A percentile compares a stretch with the other conserved stretches of the same genome.
Conservation (phyloP, 805 yeast genomes). For the Metschnikowia dekortorum region DNA sequence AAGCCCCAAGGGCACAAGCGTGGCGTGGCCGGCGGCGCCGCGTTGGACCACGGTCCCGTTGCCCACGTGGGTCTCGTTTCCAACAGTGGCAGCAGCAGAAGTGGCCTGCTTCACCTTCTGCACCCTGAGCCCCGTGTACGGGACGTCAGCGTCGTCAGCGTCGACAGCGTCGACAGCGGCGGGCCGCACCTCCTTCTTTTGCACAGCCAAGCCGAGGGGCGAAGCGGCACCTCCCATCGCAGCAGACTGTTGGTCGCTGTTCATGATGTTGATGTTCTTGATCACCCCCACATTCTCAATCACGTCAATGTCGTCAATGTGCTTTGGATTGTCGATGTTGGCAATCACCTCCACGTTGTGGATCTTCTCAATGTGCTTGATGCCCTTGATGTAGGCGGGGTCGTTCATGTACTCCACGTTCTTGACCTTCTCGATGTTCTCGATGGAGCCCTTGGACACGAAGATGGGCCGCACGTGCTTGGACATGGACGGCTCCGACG, state of each 20-base stretch:
- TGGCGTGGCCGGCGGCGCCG: neutral
- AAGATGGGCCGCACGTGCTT: conserved; percentile 1
- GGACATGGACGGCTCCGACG: neutral
- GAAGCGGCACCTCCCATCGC: neutral
- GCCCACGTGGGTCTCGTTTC: neutral
- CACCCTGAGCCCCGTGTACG: neutral
- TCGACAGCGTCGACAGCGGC: no score
- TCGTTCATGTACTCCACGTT: neutral
- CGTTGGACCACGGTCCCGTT: neutral
- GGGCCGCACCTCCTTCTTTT: no score
- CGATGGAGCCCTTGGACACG: neutral
- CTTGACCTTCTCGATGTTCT: conserved; percentile 1
- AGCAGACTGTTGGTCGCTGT: neutral
- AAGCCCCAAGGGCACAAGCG: neutral
- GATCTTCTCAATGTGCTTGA: conserved; percentile 1
- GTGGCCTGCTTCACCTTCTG: conserved; percentile 1
- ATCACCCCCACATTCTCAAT: neutral
- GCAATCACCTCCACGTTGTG: neutral
- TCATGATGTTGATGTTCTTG: neutral
- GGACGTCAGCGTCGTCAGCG: neutral
- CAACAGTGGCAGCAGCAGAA: neutral
- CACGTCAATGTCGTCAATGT: neutral
- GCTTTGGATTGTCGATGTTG: neutral
- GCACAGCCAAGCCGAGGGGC: no score
- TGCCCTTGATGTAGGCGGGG: neutral